phyloP scores from a whole-genome alignment of 1,284 basidiomycete species.

The Tetrapyrgos nigripes region DNA sequence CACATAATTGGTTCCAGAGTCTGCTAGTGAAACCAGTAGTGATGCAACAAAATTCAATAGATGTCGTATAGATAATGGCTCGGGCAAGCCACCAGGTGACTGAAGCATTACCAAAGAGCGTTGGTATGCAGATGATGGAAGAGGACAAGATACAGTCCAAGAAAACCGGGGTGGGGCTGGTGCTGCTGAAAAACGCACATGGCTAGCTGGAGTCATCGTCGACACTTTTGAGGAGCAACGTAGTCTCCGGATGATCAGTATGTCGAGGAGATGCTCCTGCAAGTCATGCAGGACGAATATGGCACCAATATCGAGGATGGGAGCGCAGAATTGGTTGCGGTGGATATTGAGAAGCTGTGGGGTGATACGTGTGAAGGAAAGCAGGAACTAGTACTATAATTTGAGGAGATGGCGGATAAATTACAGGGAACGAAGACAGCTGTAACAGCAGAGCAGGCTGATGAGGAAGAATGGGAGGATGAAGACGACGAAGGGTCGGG shows the following conservation, averaged over 20 bases:
- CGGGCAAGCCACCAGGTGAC: no score
- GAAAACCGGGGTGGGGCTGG: constrained; percentile 18
- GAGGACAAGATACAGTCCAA: no score
- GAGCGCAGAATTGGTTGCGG: constrained; percentile 15
- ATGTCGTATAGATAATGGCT: no score
- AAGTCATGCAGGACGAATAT: constrained; percentile 17
- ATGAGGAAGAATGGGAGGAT: constrained; percentile 54
- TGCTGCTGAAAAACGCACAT: constrained; percentile 15
- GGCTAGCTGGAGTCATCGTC: constrained; percentile 16
- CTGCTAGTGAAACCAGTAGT: no score
- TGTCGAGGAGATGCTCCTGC: constrained; percentile 16
- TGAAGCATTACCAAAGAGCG: no score
- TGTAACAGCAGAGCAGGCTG: not conserved
- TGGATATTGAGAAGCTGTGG: constrained; percentile 14
- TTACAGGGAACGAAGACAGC: constrained; percentile 12
- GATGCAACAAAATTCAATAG: no score
- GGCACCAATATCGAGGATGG: constrained; percentile 14
- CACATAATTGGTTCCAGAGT: no score
- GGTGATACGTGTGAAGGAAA: constrained; percentile 19
- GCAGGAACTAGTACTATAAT: constrained; percentile 6
- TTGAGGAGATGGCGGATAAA: constrained; percentile 13
- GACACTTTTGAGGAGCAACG: constrained; percentile 15
- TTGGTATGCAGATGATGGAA: no score
- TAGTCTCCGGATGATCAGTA: constrained; percentile 12
- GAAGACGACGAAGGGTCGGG: constrained; percentile 43